These are phyloP conservation scores for Linum lewisii DNA, from an alignment of 345 rosid genomes.

Conservation along the genomic window DNA sequence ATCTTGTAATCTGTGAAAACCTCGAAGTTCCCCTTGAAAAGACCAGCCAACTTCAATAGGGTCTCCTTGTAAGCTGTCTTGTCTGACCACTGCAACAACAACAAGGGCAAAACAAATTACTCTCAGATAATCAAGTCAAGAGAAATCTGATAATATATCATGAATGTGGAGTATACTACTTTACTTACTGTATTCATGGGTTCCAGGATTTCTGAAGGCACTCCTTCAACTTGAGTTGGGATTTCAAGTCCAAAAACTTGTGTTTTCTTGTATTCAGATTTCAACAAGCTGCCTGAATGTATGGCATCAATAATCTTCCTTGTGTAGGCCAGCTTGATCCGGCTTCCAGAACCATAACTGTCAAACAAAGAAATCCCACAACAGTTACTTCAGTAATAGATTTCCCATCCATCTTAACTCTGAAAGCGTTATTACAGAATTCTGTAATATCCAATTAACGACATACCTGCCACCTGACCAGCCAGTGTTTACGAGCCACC, in stretches of 20 bases:
- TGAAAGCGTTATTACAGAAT: no score
- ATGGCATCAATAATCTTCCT: constrained; percentile 24
- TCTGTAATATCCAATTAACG: no score
- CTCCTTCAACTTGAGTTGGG: constrained; percentile 63
- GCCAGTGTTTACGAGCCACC: constrained; percentile 28
- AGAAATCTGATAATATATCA: no score
- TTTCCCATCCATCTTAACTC: no score
- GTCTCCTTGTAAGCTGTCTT: constrained; percentile 72
- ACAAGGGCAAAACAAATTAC: no score
- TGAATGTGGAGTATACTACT: no score
- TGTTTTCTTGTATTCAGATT: constrained; percentile 26
- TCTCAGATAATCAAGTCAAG: no score
- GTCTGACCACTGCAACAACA: constrained; percentile 56
- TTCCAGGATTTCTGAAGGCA: constrained; percentile 78
- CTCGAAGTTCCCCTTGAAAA: constrained; percentile 74
- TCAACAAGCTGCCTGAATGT: constrained; percentile 20
- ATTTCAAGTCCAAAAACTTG: constrained; percentile 76
- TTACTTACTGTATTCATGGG: constrained; percentile 69
- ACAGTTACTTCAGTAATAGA: neutral
- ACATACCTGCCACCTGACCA: constrained; percentile 27
- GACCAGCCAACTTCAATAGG: constrained; percentile 69
- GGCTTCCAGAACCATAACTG: constrained; percentile 19
- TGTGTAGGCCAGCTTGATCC: constrained; percentile 25
- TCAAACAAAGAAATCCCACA: neutral
- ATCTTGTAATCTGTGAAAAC: constrained; percentile 67